These are phyloP conservation scores for Serendipita sp. DNA, from an alignment of 768 basidiomycete genomes.

Conservation along the genomic window DNA sequence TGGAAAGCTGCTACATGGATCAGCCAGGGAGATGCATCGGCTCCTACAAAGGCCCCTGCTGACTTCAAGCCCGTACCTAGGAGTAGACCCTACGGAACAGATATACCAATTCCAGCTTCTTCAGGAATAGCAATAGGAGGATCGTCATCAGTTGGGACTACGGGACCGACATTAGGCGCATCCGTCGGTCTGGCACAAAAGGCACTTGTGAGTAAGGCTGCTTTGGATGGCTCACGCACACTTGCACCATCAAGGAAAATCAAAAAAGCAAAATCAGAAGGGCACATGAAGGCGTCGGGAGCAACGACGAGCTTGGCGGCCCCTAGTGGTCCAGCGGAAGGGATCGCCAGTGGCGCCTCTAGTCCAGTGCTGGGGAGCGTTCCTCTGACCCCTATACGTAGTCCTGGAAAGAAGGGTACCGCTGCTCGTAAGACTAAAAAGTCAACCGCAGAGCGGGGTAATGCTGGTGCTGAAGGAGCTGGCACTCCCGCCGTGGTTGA, in stretches of 20 bases:
- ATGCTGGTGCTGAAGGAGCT: not conserved
- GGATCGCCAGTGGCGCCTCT: too few species aligned
- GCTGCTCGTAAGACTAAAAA: not conserved
- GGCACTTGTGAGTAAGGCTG: not conserved
- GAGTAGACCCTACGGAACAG: too few species aligned
- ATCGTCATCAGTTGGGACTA: too few species aligned
- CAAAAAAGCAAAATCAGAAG: slow-evolving; percentile 3
- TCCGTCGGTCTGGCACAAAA: not conserved
- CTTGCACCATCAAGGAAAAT: not conserved
- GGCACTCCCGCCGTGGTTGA: not conserved
- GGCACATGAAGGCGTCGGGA: not conserved
- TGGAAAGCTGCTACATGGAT: not conserved
- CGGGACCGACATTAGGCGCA: too few species aligned
- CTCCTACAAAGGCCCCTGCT: not conserved
- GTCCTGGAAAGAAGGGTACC: not conserved
- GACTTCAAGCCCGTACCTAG: not conserved
- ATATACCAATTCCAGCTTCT: too few species aligned
- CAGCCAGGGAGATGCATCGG: not conserved
- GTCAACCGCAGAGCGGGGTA: too few species aligned
- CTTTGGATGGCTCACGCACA: not conserved
- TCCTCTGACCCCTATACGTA: not conserved
- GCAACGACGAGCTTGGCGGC: too few species aligned
- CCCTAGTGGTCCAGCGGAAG: not conserved
- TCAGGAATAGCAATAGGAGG: too few species aligned
- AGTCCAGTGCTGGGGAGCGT: too few species aligned